These are phyloP conservation scores for Porcisia deanei DNA, from an alignment of 208 protist species.

Conservation along the genomic window DNA sequence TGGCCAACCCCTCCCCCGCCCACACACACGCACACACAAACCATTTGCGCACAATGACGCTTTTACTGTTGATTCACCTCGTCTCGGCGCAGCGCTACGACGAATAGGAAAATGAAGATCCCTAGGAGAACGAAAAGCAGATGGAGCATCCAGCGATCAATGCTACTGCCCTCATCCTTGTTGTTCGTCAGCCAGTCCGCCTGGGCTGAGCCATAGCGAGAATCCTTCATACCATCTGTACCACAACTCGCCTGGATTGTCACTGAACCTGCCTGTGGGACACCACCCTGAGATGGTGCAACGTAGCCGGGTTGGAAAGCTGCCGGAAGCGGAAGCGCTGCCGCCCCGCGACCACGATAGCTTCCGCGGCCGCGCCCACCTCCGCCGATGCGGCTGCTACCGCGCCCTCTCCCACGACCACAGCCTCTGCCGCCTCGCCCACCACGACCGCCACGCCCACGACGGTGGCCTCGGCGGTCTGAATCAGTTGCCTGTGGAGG, in stretches of 20 bases:
- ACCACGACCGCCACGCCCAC: slow-evolving; percentile 20
- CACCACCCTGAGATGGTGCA: not conserved
- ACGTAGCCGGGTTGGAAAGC: slow-evolving; percentile 18
- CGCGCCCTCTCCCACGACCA: slow-evolving; percentile 2
- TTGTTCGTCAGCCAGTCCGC: slow-evolving; percentile 18
- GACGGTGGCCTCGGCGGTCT: slow-evolving; percentile 27
- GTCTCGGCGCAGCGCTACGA: slow-evolving; percentile 11
- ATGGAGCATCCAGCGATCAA: slow-evolving; percentile 25
- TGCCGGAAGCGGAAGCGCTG: slow-evolving; percentile 10
- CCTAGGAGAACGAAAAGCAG: slow-evolving; percentile 41
- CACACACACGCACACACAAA: not conserved
- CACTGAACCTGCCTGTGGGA: not conserved
- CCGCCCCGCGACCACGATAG: slow-evolving; percentile 15
- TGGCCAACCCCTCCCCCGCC: not conserved
- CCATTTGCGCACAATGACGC: not conserved
- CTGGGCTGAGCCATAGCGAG: not conserved
- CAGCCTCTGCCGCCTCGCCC: slow-evolving; percentile 8
- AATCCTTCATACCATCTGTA: slow-evolving; percentile 9
- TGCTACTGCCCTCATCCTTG: not conserved
- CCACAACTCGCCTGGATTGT: not conserved
- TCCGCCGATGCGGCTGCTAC: slow-evolving; percentile 1
- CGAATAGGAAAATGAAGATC: slow-evolving; percentile 27
- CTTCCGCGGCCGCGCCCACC: no score
- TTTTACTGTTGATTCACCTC: not conserved
- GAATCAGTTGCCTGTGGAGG: slow-evolving; percentile 33